Percentiles rank a stretch among this genome's conserved stretches.
Evolutionary conservation across 176 grass and related monocot species (phyloP).

Genomic region (Carex kokanica): DNA sequence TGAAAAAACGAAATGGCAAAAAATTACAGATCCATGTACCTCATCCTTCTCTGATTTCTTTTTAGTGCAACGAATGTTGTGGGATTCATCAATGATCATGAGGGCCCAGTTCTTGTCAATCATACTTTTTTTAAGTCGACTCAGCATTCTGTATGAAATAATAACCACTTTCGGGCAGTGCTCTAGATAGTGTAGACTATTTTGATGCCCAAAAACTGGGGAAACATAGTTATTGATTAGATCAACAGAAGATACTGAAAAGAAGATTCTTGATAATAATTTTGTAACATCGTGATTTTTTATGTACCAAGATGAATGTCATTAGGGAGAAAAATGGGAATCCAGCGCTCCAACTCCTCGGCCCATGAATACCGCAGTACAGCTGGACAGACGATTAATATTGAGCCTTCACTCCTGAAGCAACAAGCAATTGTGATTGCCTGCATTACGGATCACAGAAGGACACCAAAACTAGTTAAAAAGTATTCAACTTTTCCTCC

Average conservation of each 20-base stretch:
- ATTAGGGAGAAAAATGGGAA: conserved; percentile 85
- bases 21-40: conserved; percentile 36
- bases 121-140: conserved; percentile 61
- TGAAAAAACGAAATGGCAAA: not conserved
- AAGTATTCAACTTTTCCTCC: not conserved
- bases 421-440: conserved; percentile 94
- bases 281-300: conserved; percentile 20
- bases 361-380: conserved; percentile 90
- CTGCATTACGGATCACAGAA: conserved; percentile 49
- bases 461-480: not conserved
- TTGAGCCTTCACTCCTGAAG: conserved; percentile 67
- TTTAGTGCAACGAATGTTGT: conserved; percentile 89
- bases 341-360: conserved; percentile 86
- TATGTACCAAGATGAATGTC: conserved; percentile 93
- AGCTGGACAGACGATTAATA: conserved; percentile 85
- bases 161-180: conserved; percentile 63
- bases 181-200: conserved; percentile 76
- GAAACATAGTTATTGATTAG: conserved; percentile 32
- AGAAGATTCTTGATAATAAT: conserved; percentile 23
- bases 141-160: conserved; percentile 93
- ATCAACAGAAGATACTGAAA: conserved; percentile 13
- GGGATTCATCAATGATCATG: conserved; percentile 96
- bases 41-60: conserved; percentile 57
- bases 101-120: conserved; percentile 62
- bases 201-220: conserved; percentile 79